Conservation (phyloP, 352 stramenopile species). For the Phytophthora niederhauseri region DNA sequence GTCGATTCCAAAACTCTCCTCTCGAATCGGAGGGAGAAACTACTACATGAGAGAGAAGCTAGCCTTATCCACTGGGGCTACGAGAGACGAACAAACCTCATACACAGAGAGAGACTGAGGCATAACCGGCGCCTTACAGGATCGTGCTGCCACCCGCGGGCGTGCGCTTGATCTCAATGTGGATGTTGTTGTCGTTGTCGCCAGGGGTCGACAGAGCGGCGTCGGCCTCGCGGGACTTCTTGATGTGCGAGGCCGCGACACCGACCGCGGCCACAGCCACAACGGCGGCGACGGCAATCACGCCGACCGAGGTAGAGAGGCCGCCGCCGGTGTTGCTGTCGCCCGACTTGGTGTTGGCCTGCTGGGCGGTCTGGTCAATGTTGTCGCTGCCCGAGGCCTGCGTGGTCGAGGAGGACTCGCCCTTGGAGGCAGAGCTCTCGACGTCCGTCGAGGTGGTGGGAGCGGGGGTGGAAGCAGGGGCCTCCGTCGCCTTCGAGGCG, state of each 20-base stretch:
- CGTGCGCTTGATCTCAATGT: constrained; percentile 50
- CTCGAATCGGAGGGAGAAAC: constrained; percentile 15
- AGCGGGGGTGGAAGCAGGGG: constrained; percentile 10
- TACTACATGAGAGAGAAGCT: constrained; percentile 13
- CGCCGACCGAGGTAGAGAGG: not conserved
- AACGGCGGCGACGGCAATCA: constrained; percentile 22
- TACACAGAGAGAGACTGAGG: constrained; percentile 25
- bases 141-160: constrained; percentile 50
- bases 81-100: constrained; percentile 35
- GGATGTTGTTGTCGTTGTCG: constrained; percentile 37
- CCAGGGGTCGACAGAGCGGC: constrained; percentile 30
- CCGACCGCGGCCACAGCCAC: constrained; percentile 46
- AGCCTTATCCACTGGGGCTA: constrained; percentile 32
- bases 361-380: constrained; percentile 30
- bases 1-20: constrained; percentile 9
- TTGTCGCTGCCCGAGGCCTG: constrained; percentile 25
- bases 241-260: constrained; percentile 28
- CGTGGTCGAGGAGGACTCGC: constrained; percentile 12
- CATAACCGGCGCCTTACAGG: constrained; percentile 32
- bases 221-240: constrained; percentile 32
- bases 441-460: constrained; percentile 7
- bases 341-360: constrained; percentile 39
- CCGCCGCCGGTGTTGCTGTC: not conserved
- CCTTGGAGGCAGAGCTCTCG: constrained; percentile 16
- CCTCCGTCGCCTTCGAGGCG: not conserved